Evolutionary conservation across 768 basidiomycete genomes (phyloP), one percentile per base, ranked within the genome.

Genomic region (Suillus clintonianus): DNA sequence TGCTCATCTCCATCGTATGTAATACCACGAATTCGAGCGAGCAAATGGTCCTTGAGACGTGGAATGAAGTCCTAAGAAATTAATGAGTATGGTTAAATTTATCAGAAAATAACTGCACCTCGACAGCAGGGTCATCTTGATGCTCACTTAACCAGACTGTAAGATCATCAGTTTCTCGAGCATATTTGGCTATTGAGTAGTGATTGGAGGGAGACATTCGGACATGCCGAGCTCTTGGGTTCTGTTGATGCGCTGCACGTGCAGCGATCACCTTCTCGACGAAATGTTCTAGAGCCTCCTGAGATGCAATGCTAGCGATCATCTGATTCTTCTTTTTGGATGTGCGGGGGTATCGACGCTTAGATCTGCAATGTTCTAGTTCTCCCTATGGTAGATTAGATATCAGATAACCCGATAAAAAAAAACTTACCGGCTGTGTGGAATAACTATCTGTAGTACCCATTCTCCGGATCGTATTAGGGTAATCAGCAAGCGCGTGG

Each of bases 281-380:
- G 37, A 59, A 8, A 60, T 65, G 15, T 60, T 69, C 60, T 36
- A 70, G 64, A 4, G 63, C 53, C 27, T 71, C 62, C 6, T 66
- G 68, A 5, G 62, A 43, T 1, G 72, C 71, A 42, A 82, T 78
- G 15, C 57, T 80, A 74, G 1, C 58, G 17, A 1, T 47, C 80
- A 0, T 54, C 36, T 15, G 65, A 62, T 30, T 73, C 42, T 56
- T 56, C 24, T 68, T 72, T 62, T 80, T 81, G 65, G 78, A 78
- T 0, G 78, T 79, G 0, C 67, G 47, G 0, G 62, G 61, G 59
- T 81, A 84, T 15, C 76, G 62, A 0, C 65, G 67, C 66, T 84
- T 83, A 24, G 76, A 65, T 0, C 47, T 62, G 0, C 70, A 61
- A 60, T 83, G 81, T 54, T 79, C 72, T 0, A 75, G 69, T 65